Conservation (phyloP, 2,329 filamentous ascomycete genomes). For the Phialophora verrucosa region DNA sequence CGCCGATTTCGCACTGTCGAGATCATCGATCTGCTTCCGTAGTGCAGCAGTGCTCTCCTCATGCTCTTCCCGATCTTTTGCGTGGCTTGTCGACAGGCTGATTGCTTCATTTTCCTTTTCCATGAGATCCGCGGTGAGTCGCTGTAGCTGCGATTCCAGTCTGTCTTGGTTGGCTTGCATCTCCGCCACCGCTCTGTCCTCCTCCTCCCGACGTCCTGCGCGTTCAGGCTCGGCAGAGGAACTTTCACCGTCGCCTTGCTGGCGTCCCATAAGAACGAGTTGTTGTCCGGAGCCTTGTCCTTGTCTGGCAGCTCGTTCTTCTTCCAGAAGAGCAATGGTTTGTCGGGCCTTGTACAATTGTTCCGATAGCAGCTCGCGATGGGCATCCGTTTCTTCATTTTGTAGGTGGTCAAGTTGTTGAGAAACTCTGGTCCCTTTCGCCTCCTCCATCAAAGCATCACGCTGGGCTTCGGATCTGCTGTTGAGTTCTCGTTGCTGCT, state of each 20-base stretch:
- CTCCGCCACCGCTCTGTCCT: slow-evolving; percentile 32
- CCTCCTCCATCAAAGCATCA: slow-evolving; percentile 61
- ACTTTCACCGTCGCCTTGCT: slow-evolving; percentile 43
- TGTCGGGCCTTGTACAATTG: slow-evolving; percentile 46
- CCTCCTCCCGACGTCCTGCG: slow-evolving; percentile 31
- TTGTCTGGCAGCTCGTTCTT: not conserved
- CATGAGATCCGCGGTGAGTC: slow-evolving; percentile 34
- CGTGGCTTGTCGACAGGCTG: slow-evolving; percentile 5
- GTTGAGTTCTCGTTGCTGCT: slow-evolving; percentile 92
- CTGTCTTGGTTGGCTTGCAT: slow-evolving; percentile 41
- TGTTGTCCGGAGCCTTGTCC: slow-evolving; percentile 43
- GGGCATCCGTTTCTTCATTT: slow-evolving; percentile 48
- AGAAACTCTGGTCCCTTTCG: slow-evolving; percentile 51
- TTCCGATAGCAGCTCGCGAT: slow-evolving; percentile 50
- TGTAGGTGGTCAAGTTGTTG: slow-evolving; percentile 64
- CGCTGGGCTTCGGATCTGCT: slow-evolving; percentile 75
- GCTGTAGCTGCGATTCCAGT: slow-evolving; percentile 39
- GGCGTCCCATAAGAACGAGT: slow-evolving; percentile 44
- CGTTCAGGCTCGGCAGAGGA: slow-evolving; percentile 38
- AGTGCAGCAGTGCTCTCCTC: not conserved
- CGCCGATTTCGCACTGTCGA: slow-evolving; percentile 39
- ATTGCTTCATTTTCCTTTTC: slow-evolving; percentile 32
- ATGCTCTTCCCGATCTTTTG: not conserved
- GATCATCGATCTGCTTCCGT: slow-evolving; percentile 23
- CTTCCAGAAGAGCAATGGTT: not conserved